Evolutionary conservation across 257 asterid species (phyloP).

Genomic region (Lycium barbarum): DNA sequence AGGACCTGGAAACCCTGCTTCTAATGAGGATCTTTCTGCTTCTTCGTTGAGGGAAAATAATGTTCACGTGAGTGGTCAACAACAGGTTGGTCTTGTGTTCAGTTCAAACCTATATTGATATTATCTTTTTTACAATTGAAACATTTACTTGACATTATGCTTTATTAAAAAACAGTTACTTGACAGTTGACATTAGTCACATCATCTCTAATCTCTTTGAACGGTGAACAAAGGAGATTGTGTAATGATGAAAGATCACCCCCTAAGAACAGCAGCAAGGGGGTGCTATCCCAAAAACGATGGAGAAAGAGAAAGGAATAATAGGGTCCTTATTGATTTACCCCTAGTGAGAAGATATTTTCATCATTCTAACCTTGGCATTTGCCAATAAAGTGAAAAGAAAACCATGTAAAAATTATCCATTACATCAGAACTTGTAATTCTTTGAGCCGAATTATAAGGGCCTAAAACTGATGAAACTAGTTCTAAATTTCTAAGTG

Average conservation of each 20-base stretch:
- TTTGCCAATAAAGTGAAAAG: constrained; percentile 9
- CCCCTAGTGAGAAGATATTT: constrained; percentile 46
- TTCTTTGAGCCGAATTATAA: not conserved
- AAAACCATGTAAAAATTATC: not conserved
- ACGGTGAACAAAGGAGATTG: not conserved
- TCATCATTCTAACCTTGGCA: constrained; percentile 13
- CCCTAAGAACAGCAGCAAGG: not conserved
- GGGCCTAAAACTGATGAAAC: constrained; percentile 19
- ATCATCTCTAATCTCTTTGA: constrained; percentile 7
- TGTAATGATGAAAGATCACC: not conserved
- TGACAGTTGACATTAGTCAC: not conserved
- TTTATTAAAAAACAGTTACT: not conserved
- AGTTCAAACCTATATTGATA: constrained; percentile 62
- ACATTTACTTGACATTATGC: constrained; percentile 4
- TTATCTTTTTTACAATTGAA: constrained; percentile 61
- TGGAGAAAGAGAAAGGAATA: constrained; percentile 32
- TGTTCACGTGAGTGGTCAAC: constrained; percentile 45
- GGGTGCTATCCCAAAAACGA: constrained; percentile 70
- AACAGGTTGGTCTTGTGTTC: constrained; percentile 74
- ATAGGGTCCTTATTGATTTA: constrained; percentile 56
- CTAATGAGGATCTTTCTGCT: constrained; percentile 72
- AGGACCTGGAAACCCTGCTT: constrained; percentile 63
- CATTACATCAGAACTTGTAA: not conserved
- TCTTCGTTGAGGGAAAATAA: constrained; percentile 59
- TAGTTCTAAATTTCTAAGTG: not conserved